Base-by-base conservation (phyloP, 352 stramenopile genomes). In the Aphanomyces invadans region DNA sequence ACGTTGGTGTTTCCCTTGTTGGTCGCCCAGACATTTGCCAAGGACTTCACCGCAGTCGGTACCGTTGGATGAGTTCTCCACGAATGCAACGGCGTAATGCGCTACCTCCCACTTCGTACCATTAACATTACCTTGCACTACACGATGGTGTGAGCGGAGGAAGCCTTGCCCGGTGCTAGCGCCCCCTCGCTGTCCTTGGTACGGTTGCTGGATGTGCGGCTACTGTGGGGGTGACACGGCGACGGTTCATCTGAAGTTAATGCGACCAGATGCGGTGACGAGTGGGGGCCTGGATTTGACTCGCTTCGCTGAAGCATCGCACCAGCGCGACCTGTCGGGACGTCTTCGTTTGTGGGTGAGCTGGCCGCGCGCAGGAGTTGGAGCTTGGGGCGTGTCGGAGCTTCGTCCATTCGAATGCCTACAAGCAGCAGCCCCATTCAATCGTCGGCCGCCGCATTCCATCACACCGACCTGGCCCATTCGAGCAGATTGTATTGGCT, bases 1-100 rank as follows among this genome's bases (percentile, higher is more conserved):
- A 98, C 96, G 23, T 78, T 99, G 29, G 97, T 98, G 21, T 99
- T 99, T 76, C 97, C 97, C 21, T 81, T 99, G 23, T 97, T 99
- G 67, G 96, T 99, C 2, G 93, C 93, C 25, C 91, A 99, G 78
- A 99, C 97, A 1, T 99, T 99, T 76, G 97, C 97, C 4, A 99
- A 99, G 76, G 89, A 98, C 42, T 81, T 89, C 57, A 19, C 23
- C 21, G 2, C 53, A 44, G 36, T n/a, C 3, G 42, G 29, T 21
- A 61, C 38, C n/a, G n/a, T n/a, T n/a, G n/a, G n/a, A n/a, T n/a
- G n/a, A n/a, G n/a, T n/a, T n/a, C n/a, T n/a, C n/a, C n/a, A n/a
- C n/a, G n/a, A n/a, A n/a, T n/a, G n/a, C n/a, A n/a, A n/a, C n/a
- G n/a, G n/a, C n/a, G n/a, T n/a, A n/a, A n/a, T n/a, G n/a, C n/a